These are phyloP conservation scores for Mycocentrospora acerina DNA, from an alignment of 2,329 filamentous ascomycete genomes.

Conservation along the genomic window DNA sequence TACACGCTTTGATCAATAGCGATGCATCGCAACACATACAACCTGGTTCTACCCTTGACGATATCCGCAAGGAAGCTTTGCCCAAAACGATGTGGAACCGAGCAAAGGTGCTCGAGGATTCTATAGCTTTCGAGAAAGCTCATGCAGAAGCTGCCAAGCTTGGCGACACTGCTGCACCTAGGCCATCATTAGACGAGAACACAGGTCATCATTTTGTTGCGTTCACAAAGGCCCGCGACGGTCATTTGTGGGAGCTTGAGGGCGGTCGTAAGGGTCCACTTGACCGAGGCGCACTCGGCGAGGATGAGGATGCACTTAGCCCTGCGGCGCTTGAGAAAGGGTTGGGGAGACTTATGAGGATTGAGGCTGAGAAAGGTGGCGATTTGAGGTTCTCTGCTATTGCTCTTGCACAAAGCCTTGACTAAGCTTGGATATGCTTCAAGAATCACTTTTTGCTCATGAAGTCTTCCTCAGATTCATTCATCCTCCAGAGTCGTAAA, in stretches of 20 bases:
- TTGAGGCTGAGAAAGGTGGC: slow-evolving; percentile 40
- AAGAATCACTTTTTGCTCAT: too few relatives aligned
- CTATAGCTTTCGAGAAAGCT: slow-evolving; percentile 45
- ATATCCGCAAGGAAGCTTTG: slow-evolving; percentile 47
- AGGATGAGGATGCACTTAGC: slow-evolving; percentile 50
- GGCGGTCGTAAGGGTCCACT: slow-evolving; percentile 48
- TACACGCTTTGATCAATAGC: slow-evolving; percentile 58
- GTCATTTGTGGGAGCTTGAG: slow-evolving; percentile 51
- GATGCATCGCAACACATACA: slow-evolving; percentile 46
- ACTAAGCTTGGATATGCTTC: too few relatives aligned
- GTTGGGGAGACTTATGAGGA: slow-evolving; percentile 39
- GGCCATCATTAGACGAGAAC: slow-evolving; percentile 28
- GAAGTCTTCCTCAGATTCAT: too few relatives aligned
- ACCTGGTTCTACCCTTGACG: slow-evolving; percentile 48
- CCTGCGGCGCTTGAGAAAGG: slow-evolving; percentile 45
- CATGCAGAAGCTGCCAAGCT: slow-evolving; percentile 46
- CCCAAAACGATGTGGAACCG: slow-evolving; percentile 48
- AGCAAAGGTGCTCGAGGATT: slow-evolving; percentile 56
- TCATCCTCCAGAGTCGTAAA: too few relatives aligned
- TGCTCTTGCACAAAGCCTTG: slow-evolving; percentile 38
- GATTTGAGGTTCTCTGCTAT: slow-evolving; percentile 49
- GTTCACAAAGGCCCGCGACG: slow-evolving; percentile 50
- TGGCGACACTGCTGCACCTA: slow-evolving; percentile 44
- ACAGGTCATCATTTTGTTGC: slow-evolving; percentile 48
- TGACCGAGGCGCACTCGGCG: slow-evolving; percentile 43